Percentiles rank a stretch among this genome's conserved stretches.
Evolutionary conservation across 768 basidiomycete genomes (phyloP).

Genomic region (Boletellus sp.): DNA sequence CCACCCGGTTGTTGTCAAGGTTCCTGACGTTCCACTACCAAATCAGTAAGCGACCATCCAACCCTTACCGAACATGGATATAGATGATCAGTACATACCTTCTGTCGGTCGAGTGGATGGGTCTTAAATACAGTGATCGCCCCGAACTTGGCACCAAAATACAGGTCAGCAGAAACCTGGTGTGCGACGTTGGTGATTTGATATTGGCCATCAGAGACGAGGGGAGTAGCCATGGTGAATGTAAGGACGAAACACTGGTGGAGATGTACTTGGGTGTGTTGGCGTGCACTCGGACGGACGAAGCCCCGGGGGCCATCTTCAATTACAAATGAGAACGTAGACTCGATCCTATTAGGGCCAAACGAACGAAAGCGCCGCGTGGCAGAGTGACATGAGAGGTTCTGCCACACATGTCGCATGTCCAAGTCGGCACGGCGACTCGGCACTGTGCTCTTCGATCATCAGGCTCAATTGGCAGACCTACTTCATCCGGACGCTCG

Average conservation of each 20-base stretch:
- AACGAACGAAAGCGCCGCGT: too few relatives aligned
- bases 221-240: background rate
- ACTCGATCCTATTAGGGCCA: too few relatives aligned
- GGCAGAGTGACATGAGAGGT: too few relatives aligned
- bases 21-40: background rate
- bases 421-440: too few relatives aligned
- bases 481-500: too few relatives aligned
- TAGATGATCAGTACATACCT: background rate
- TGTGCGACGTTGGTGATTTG: background rate
- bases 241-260: background rate
- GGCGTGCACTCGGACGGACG: too few relatives aligned
- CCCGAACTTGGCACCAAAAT: background rate
- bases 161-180: background rate
- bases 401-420: too few relatives aligned
- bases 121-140: background rate
- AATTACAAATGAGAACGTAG: too few relatives aligned
- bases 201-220: background rate
- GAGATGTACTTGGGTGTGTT: too few relatives aligned
- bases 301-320: too few relatives aligned
- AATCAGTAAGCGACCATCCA: background rate
- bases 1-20: background rate
- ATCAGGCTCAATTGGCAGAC: too few relatives aligned
- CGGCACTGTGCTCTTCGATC: too few relatives aligned
- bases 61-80: background rate
- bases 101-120: background rate